Base-by-base conservation (phyloP, 2,329 filamentous ascomycete species). In the Neonectria coccinea region DNA sequence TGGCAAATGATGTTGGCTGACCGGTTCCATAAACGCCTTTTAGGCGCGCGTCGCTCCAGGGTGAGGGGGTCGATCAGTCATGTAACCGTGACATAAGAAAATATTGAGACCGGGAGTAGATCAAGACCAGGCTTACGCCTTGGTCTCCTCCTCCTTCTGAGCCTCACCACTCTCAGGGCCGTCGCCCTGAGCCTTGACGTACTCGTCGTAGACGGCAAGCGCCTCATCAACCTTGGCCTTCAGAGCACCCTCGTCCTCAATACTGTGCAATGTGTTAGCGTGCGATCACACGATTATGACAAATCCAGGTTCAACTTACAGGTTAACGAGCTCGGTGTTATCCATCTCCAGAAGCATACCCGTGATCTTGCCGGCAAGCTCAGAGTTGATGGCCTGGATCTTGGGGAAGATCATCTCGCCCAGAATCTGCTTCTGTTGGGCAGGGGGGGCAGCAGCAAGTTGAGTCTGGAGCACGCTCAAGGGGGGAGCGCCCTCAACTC, bases 331-430 rank as follows among this genome's bases (percentile, higher is more conserved):
- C 85, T 99, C 96, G 62, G 86, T 80, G 83, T 98, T 98, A 76
- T 98, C 96, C 96, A 99, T 99, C 88, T 99, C 96, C 75, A 99
- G 84, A 76, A 99, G 91, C 96, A 99, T 99, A 83, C 96, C 96
- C 67, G 96, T 99, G 81, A 99, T 98, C 91, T 99, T 99, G 79
- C 96, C 96, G 68, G 96, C 96, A 76, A 99, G 87, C 76, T 97
- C 94, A 65, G 94, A 92, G 85, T 99, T 96, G 82, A 97, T 91
- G 73, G 89, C 89, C 81, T 94, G 90, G 77, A 99, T 98, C 91
- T 98, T 99, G 78, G 96, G 96, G 88, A 98, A 99, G 75, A 99
- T 92, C 74, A 93, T 91, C 85, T 99, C 96, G 80, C 96, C 96
- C 59, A 99, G 90, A 82, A 98, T 93, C 87, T 99, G 96, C 90